Percentiles rank a stretch among this genome's conserved stretches.
phyloP scores from a whole-genome alignment of 1,284 basidiomycete species.

The Peniophora sp. region DNA sequence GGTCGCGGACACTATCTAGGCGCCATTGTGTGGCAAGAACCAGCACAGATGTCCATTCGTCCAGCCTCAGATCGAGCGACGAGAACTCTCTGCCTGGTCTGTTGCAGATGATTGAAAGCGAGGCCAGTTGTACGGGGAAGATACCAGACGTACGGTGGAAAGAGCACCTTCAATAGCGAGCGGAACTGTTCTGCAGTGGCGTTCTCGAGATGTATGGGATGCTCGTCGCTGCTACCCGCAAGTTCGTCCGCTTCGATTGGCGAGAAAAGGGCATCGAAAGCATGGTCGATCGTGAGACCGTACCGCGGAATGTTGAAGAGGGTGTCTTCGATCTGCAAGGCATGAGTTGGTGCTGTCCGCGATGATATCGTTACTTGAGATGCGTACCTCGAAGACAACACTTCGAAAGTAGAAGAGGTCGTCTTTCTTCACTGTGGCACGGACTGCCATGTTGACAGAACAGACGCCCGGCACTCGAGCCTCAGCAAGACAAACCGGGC shows the following conservation, averaged over 20 bases:
- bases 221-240: neutral
- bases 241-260: neutral
- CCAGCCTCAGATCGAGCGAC: neutral
- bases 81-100: neutral
- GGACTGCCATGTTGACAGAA: too few species aligned
- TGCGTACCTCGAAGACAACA: neutral
- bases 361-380: neutral
- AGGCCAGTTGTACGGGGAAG: neutral
- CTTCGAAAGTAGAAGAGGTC: neutral
- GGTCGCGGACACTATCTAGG: slow-evolving; percentile 2
- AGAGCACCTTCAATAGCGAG: neutral
- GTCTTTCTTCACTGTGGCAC: neutral
- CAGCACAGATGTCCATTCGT: slow-evolving; percentile 6
- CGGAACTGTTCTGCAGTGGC: neutral
- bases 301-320: neutral
- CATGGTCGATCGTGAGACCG: neutral
- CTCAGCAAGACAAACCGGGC: too few species aligned
- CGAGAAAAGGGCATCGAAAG: neutral
- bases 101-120: too few species aligned
- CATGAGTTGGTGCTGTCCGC: too few species aligned
- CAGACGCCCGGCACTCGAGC: too few species aligned
- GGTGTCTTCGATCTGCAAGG: neutral
- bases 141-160: neutral
- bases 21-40: slow-evolving; percentile 7
- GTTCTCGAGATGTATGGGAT: neutral